Evolutionary conservation across 139 green algal species (phyloP).

Genomic region (Microglena sp.): DNA sequence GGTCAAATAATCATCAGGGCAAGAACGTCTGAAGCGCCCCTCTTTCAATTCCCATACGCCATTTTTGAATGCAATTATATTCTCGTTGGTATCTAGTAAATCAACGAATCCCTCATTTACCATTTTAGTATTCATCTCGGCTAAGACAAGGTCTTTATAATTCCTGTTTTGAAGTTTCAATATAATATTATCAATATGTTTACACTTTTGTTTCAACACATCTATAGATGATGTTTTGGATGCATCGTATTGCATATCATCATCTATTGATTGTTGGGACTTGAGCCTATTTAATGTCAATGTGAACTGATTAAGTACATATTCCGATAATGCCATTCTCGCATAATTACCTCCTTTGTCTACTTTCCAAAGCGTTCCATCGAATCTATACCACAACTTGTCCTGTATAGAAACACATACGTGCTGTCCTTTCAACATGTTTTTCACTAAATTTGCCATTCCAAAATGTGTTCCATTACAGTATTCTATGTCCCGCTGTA

Average conservation of each 20-base stretch:
- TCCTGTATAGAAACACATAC: background rate
- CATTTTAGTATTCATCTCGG: background rate
- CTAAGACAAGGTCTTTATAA: background rate
- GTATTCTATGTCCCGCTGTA: background rate
- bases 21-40: background rate
- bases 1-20: background rate
- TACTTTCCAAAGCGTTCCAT: slow-evolving; percentile 2
- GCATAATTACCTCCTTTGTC: background rate
- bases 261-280: background rate
- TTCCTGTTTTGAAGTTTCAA: background rate
- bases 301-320: background rate
- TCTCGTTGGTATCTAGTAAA: background rate
- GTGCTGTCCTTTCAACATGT: background rate
- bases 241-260: background rate
- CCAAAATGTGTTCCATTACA: slow-evolving; percentile 1
- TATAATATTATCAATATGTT: background rate
- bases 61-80: slow-evolving; percentile 3
- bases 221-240: background rate
- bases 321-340: background rate
- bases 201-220: background rate
- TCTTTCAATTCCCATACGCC: slow-evolving; percentile 1
- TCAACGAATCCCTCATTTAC: background rate
- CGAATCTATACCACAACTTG: slow-evolving; percentile 2
- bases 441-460: slow-evolving; percentile 1
- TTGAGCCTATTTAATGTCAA: background rate